Evolutionary conservation across 1,284 basidiomycete genomes (phyloP).

Genomic region (Puccinia polysora): DNA sequence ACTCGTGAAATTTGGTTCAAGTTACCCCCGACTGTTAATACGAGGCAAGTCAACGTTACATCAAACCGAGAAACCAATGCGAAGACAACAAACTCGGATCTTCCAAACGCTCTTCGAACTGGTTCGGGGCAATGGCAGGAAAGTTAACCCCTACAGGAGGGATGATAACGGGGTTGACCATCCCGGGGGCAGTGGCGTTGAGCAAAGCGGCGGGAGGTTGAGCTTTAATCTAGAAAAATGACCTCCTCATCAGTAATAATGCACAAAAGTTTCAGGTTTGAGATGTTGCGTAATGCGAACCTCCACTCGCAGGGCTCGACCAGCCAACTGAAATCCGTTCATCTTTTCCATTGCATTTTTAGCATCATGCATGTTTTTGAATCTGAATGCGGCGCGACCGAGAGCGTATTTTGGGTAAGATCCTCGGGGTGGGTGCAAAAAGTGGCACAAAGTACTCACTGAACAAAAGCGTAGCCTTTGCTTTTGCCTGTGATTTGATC

Average conservation of each 20-base stretch:
- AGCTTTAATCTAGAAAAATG: constrained; percentile 45
- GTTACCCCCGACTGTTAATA: constrained; percentile 58
- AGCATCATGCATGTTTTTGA: constrained; percentile 80
- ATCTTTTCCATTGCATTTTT: constrained; percentile 95
- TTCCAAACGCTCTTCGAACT: constrained; percentile 47
- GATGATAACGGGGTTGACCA: constrained; percentile 23
- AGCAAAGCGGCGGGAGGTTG: constrained; percentile 38
- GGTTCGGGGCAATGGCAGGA: constrained; percentile 76
- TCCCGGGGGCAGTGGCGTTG: constrained; percentile 35
- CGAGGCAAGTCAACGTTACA: background rate
- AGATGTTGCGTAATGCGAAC: background rate
- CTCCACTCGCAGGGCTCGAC: constrained; percentile 66
- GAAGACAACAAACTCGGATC: constrained; percentile 46
- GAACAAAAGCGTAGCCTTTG: constrained; percentile 97
- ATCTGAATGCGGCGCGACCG: constrained; percentile 60
- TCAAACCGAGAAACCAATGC: constrained; percentile 3
- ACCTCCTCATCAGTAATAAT: background rate
- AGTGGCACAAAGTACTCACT: no score
- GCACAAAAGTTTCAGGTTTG: background rate
- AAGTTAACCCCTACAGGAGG: constrained; percentile 55
- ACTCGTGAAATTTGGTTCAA: constrained; percentile 91
- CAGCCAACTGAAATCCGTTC: constrained; percentile 96
- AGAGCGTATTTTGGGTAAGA: constrained; percentile 19
- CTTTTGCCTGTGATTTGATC: constrained; percentile 73
- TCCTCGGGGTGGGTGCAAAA: background rate